A percentile compares a stretch with the other conserved stretches of the same genome.
Evolutionary conservation across 257 asterid species (phyloP).

Genomic region (Nemophila menziesii): DNA sequence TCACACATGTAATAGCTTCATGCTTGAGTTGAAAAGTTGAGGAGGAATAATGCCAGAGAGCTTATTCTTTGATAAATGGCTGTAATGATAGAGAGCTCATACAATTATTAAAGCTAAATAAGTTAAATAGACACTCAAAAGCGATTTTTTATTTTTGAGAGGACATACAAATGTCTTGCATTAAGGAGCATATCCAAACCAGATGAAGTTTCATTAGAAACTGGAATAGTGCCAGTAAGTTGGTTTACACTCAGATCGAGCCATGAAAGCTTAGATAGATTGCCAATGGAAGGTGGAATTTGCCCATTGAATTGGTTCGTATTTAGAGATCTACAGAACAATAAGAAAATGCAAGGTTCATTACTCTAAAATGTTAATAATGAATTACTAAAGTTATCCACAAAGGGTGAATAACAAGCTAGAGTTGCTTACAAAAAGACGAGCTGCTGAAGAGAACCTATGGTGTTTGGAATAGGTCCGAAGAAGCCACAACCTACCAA

Average conservation of each 20-base stretch:
- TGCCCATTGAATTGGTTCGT: conserved; percentile 57
- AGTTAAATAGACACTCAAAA: background rate
- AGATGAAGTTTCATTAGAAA: conserved; percentile 33
- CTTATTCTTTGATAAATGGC: conserved; percentile 70
- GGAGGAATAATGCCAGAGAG: conserved; percentile 55
- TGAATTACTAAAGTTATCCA: background rate
- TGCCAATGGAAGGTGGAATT: conserved; percentile 73
- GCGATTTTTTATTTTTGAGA: conserved; percentile 3
- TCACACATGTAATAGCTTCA: conserved; percentile 71
- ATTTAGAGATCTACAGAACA: conserved; percentile 41
- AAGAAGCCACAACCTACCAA: conserved; percentile 76
- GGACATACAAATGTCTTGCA: conserved; percentile 60
- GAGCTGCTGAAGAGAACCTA: conserved; percentile 68
- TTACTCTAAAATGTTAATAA: background rate
- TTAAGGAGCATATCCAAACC: conserved; percentile 57
- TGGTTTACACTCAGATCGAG: conserved; percentile 63
- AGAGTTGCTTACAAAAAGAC: conserved; percentile 51
- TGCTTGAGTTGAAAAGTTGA: conserved; percentile 42
- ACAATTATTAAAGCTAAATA: background rate
- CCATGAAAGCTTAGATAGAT: conserved; percentile 63
- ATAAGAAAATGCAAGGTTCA: background rate
- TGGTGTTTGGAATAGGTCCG: conserved; percentile 73
- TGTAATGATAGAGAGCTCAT: conserved; percentile 16
- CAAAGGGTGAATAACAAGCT: conserved; percentile 1
- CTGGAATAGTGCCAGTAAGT: conserved; percentile 62